Evolutionary conservation across 768 basidiomycete genomes (phyloP), one percentile per base, ranked within the genome.

Genomic region (Punctularia strigosozonata): DNA sequence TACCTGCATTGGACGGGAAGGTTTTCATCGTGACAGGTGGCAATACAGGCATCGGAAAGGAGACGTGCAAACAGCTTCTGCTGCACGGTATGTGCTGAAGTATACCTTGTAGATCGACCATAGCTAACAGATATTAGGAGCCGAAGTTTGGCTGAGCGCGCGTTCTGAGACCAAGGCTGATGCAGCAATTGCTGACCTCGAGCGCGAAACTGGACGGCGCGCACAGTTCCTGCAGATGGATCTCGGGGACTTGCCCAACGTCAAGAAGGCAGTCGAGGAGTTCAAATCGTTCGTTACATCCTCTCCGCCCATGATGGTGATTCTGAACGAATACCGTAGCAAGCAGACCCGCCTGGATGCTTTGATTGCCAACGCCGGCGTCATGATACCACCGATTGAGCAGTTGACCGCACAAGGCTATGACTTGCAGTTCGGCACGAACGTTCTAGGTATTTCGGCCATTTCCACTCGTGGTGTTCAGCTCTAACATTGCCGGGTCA

Each of bases 361-460:
- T 5, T 56, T 73, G 14, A 63, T 69, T 39, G 73, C 73, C 47
- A 72, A 67, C 39, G 71, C 56, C 8, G 72, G 69, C 13, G 60
- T 71, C 15, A 67, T 72, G 66, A 38, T 49, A 5, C 54, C 66
- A 24, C 66, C 73, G 0, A 48, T 64, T 2, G 64, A 65, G 1
- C 34, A 53, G 23, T 26, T 71, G 7, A 73, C 74, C 2, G 50
- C 50, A 3, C 61, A 76, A 32, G 73, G 73, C 14, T 75, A 75
- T 46, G 76, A 79, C 46, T 55, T 70, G 6, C 68, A 71, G 45
- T 71, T 74, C 35, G 73, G 74, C 5, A 70, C 66, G 4, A 75
- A 76, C 39, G 68, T 66, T 4, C 61, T 73, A 12, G 71, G 71
- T 65, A 42, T 31, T 18, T 7, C 3, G 4, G 17, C 17, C 20